Conservation (phyloP, 2,329 filamentous ascomycete genomes). For the Fusarium zealandicum region DNA sequence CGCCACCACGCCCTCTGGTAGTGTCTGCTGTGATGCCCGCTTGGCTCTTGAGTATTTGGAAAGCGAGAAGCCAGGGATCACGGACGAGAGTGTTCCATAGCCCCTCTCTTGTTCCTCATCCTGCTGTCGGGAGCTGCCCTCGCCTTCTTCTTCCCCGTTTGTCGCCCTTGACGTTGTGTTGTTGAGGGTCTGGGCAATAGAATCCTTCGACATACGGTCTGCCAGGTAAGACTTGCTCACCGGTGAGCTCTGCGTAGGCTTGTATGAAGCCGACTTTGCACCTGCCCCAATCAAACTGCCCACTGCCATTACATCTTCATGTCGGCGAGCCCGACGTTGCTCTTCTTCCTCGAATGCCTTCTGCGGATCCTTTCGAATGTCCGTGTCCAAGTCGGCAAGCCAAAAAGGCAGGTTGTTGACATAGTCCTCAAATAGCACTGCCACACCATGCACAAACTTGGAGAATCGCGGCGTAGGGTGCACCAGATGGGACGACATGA, state of each 20-base stretch:
- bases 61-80: constrained; percentile 84
- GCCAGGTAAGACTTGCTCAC: constrained; percentile 70
- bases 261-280: constrained; percentile 60
- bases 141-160: constrained; percentile 47
- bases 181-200: constrained; percentile 43
- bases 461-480: constrained; percentile 90
- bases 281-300: constrained; percentile 83
- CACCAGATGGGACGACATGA: constrained; percentile 92
- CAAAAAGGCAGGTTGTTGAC: constrained; percentile 97
- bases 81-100: constrained; percentile 69
- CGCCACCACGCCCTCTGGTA: constrained; percentile 88
- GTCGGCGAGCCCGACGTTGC: constrained; percentile 78
- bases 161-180: constrained; percentile 34
- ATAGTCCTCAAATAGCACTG: constrained; percentile 90
- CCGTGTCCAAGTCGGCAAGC: constrained; percentile 88
- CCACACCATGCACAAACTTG: constrained; percentile 95
- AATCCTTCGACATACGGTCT: constrained; percentile 57
- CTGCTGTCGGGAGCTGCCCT: constrained; percentile 46
- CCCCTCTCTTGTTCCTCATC: constrained; percentile 49
- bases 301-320: constrained; percentile 87
- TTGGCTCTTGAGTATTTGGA: constrained; percentile 74
- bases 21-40: constrained; percentile 54
- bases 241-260: constrained; percentile 70
- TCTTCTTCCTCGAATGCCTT: constrained; percentile 91
- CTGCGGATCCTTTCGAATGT: constrained; percentile 93